Conservation (phyloP, 1,284 basidiomycete genomes). For the Apiotrichum veenhuisii region DNA sequence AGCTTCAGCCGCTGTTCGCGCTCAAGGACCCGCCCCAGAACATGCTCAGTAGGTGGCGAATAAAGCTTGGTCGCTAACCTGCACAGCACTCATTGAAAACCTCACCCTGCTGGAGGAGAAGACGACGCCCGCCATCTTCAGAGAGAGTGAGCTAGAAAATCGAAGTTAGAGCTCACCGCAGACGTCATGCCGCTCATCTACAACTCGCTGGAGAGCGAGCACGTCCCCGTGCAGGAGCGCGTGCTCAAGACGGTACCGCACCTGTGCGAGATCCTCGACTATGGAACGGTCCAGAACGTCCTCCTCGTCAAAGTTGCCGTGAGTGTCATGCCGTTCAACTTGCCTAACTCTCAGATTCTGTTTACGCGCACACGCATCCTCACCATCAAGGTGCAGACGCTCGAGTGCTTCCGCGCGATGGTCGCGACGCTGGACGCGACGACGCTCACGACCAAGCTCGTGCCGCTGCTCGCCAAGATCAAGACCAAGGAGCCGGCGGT, state of each 20-base stretch:
- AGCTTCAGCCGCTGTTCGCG: constrained; percentile 81
- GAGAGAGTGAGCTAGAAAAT: constrained; percentile 65
- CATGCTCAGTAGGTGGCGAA: constrained; percentile 61
- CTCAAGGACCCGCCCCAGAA: constrained; percentile 96
- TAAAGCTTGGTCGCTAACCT: constrained; percentile 6
- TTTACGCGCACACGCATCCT: constrained; percentile 84
- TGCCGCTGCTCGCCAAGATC: constrained; percentile 88
- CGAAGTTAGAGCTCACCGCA: constrained; percentile 38
- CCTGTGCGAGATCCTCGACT: constrained; percentile 89
- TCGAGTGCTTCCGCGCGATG: constrained; percentile 85
- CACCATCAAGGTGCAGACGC: constrained; percentile 81
- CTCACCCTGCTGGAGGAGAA: constrained; percentile 82
- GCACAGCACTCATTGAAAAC: constrained; percentile 73
- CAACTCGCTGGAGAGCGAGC: constrained; percentile 89
- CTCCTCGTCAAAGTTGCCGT: constrained; percentile 84
- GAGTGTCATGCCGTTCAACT: constrained; percentile 39
- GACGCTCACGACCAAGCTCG: constrained; percentile 89
- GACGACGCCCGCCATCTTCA: constrained; percentile 78
- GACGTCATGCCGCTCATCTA: constrained; percentile 94
- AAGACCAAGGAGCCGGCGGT: constrained; percentile 92
- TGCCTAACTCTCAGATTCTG: constrained; percentile 58
- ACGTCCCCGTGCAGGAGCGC: constrained; percentile 82
- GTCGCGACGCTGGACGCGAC: constrained; percentile 88
- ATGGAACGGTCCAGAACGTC: constrained; percentile 80
- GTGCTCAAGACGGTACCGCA: constrained; percentile 80